Evolutionary conservation across 2,329 filamentous ascomycete genomes (phyloP), one percentile per base, ranked within the genome.

Genomic region (Diaporthe australafricana): DNA sequence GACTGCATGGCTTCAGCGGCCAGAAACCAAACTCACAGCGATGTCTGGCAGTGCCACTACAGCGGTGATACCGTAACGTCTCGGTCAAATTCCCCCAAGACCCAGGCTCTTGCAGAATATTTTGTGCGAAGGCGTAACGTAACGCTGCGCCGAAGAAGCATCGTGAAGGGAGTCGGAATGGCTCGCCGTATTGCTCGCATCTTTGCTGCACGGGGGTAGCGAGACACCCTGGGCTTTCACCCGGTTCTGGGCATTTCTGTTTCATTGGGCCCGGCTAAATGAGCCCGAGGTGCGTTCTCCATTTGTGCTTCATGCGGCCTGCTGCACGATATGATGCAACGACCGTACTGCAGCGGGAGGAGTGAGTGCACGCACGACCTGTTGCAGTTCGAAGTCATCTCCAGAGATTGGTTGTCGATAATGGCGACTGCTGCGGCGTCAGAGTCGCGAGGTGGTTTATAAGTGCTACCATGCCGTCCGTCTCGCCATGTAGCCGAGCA

Each of bases 261-360:
- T 53, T 66, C 50, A 70, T 70, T 72, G 70, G 70, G 25, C 52
- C 70, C 56, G 70, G 67, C 30, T 66, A 70, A 50, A 63, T 68
- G 52, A 22, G 50, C 65, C 52, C 45, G 50, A 47, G 65, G 50
- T 65, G 45, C 45, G 35, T 14, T 65, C 30, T 65, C 63, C 35
- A 32, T n/a, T 22, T 53, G 30, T 55, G 11, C 60, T 48, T 48
- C 42, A 35, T 48, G 60, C 56, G 25, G 56, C 16, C 57, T 63
- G 57, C 57, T 35, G 38, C 38, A 40, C 38, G 38, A 40, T 40
- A 20, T 17, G 12, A 22, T 63, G 42, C 50, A 30, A 22, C 60
- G 40, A 50, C 60, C 27, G 20, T 50, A 17, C 42, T 27, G 60
- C 45, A 50, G 45, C 20, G 20, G 6, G 5, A 62, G 25, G 32